These are phyloP conservation scores for Pseudoturritis turrita DNA, from an alignment of 345 rosid genomes.

Conservation along the genomic window DNA sequence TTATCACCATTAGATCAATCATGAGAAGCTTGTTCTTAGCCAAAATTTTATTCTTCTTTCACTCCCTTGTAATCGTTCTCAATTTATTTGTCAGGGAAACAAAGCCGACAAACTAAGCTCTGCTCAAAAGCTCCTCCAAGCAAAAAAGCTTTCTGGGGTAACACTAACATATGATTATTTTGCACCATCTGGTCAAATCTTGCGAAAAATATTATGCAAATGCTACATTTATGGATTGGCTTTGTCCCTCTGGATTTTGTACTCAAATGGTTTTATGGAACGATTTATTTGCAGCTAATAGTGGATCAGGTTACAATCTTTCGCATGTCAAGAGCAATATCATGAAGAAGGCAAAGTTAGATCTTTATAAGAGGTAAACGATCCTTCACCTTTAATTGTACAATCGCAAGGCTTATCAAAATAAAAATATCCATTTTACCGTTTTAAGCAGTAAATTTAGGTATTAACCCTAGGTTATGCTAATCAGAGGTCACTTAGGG, in stretches of 20 bases:
- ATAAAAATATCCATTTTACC: background rate
- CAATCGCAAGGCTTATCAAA: background rate
- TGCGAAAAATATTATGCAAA: background rate
- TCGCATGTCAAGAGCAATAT: conserved; percentile 68
- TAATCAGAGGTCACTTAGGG: background rate
- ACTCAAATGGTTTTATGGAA: background rate
- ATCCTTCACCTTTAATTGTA: background rate
- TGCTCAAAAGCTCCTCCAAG: conserved; percentile 77
- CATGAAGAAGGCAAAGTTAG: conserved; percentile 89
- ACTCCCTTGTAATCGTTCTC: conserved; percentile 15
- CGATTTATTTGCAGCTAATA: conserved; percentile 36
- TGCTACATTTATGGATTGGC: background rate
- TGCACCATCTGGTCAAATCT: background rate
- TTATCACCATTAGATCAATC: background rate
- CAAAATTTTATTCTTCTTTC: background rate
- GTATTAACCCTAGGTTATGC: background rate
- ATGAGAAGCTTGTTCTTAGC: background rate
- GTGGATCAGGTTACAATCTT: conserved; percentile 53
- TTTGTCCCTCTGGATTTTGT: background rate
- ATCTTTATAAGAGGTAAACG: conserved; percentile 61
- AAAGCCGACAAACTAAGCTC: conserved; percentile 68
- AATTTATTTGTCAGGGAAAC: conserved; percentile 46
- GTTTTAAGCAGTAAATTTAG: background rate
- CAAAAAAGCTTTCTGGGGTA: conserved; percentile 71
- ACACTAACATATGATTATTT: background rate